These are phyloP conservation scores for Ustilago vetiveriae DNA, from an alignment of 1,284 basidiomycete species.

Conservation along the genomic window DNA sequence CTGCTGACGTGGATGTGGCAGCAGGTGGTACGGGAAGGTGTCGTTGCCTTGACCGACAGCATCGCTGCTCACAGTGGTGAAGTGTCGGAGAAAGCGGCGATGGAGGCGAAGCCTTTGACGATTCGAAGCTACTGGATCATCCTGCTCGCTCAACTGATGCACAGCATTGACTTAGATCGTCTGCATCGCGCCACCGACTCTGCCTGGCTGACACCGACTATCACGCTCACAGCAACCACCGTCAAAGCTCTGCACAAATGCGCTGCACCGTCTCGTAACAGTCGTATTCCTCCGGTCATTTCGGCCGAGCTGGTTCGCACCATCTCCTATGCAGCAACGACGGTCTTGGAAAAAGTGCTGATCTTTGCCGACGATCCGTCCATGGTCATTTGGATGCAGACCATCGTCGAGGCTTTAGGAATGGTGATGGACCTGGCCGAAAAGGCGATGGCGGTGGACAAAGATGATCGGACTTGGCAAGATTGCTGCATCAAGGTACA, in stretches of 20 bases:
- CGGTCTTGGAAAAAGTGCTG: constrained; percentile 14
- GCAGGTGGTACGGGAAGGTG: constrained; percentile 34
- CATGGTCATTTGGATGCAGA: not conserved
- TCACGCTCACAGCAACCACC: constrained; percentile 15
- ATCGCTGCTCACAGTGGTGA: not conserved
- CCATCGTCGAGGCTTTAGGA: constrained; percentile 5
- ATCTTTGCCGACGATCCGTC: constrained; percentile 6
- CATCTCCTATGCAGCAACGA: constrained; percentile 14
- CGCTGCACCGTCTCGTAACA: not conserved
- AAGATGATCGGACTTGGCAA: not conserved
- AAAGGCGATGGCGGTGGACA: not conserved
- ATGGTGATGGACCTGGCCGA: constrained; percentile 7
- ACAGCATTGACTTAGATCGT: constrained; percentile 27
- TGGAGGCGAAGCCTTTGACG: constrained; percentile 1
- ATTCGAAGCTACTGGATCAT: constrained; percentile 13
- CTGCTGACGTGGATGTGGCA: constrained; percentile 53
- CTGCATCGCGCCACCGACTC: constrained; percentile 35
- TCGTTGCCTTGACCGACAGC: constrained; percentile 20
- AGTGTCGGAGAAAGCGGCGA: not conserved
- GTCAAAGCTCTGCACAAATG: constrained; percentile 22
- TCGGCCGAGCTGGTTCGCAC: constrained; percentile 9
- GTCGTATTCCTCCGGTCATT: not conserved
- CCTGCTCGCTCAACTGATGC: constrained; percentile 11
- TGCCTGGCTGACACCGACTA: constrained; percentile 17
- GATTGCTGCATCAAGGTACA: constrained; percentile 9